phyloP scores from a whole-genome alignment of 805 yeast species.

The Wickerhamomyces tratensis region DNA sequence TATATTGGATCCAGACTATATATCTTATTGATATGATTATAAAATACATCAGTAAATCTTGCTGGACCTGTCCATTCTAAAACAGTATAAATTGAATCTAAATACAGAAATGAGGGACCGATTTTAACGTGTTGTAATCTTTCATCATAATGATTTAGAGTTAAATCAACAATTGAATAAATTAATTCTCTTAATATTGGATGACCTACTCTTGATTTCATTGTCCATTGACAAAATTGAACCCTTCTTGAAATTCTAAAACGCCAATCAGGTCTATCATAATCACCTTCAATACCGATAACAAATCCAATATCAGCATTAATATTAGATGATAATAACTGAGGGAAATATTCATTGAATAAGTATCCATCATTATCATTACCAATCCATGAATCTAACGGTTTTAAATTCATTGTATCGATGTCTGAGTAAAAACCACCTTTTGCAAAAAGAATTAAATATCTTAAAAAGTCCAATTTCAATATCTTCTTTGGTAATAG shows the following conservation, averaged over 20 bases:
- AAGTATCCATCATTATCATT: conserved; percentile 26
- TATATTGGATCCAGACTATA: neutral
- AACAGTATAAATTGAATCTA: conserved; percentile 18
- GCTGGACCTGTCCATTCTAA: conserved; percentile 47
- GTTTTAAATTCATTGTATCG: conserved; percentile 46
- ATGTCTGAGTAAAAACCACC: conserved; percentile 62
- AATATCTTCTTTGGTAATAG: conserved; percentile 40
- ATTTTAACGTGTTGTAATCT: conserved; percentile 16
- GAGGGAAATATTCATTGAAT: conserved; percentile 8
- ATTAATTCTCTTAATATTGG: conserved; percentile 47
- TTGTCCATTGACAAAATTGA: conserved; percentile 54
- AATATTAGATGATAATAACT: neutral
- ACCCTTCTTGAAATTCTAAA: conserved; percentile 40
- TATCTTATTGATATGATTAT: conserved; percentile 31
- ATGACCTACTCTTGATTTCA: conserved; percentile 53
- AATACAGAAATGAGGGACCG: conserved; percentile 26
- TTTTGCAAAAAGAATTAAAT: conserved; percentile 36
- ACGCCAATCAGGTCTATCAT: conserved; percentile 44
- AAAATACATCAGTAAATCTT: conserved; percentile 36
- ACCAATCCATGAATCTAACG: conserved; percentile 50
- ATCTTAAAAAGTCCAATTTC: conserved; percentile 45
- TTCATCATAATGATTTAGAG: conserved; percentile 29
- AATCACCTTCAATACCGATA: conserved; percentile 44
- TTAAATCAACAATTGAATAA: conserved; percentile 40
- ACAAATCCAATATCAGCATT: conserved; percentile 41